Base-by-base conservation (phyloP, 768 basidiomycete species). In the Holtermannia corniformis region DNA sequence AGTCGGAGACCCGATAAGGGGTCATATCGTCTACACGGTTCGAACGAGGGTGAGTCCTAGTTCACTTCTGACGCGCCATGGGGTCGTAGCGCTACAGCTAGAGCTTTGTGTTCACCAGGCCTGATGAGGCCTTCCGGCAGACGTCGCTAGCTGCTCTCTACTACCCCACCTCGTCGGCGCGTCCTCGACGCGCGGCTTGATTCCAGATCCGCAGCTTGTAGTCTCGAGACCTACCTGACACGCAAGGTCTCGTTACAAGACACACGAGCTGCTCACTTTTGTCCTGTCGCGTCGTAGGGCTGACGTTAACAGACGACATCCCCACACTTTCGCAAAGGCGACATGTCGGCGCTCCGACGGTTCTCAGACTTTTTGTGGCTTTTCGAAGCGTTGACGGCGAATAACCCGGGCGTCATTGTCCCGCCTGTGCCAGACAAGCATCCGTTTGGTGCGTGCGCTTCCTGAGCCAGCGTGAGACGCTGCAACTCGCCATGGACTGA, bases 301-400 rank as follows among this genome's bases (percentile, higher is more conserved):
- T 37, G 32, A 37, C 32, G 32, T 7, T n/a, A n/a, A 37, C 7
- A 37, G 32, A 95, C 91, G 0, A 87, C 84, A 5, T 92, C 89
- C 3, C 83, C 87, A 0, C 74, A 84, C 22, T 97, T 80, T 74
- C 80, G 82, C 59, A 88, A 87, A 76, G 80, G 83, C 0, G 76
- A 82, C 0, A 93, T 95, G 71, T 92, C 91, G 2, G 95, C 96
- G 48, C 81, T 99, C 1, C 81, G 95, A n/a, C 83, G 95, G 26
- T 99, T 95, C 73, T 90, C 88, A 4, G 93, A 99, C 72, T 99
- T 97, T 64, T 79, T 96, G 19, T 97, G 95, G 95, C 73, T 99
- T 0, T 95, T 87, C 71, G 89, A 91, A 64, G 82, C 85, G 0
- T 79, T 99, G 1, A 84, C 83, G 0, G 69, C 74, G 60, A 96